Conservation (phyloP, 2,329 filamentous ascomycete genomes). For the Aspergillus nomiae region DNA sequence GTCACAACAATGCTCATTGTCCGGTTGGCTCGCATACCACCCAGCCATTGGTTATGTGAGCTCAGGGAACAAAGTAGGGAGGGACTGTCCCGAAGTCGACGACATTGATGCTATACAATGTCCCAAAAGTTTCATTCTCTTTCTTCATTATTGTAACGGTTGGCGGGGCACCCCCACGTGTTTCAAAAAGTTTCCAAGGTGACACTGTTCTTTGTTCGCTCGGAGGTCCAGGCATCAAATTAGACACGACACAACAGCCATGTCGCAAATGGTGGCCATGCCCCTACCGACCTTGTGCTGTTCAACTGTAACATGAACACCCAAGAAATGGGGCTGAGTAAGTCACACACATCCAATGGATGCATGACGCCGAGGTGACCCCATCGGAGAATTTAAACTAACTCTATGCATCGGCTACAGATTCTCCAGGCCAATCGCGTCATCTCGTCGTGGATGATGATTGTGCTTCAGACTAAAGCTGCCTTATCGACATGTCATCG, state of each 20-base stretch:
- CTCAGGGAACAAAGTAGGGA: background rate
- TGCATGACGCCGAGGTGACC: background rate
- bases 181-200: background rate
- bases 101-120: background rate
- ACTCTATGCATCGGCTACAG: background rate
- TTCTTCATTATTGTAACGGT: background rate
- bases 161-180: background rate
- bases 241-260: background rate
- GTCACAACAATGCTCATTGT: background rate
- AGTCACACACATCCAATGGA: background rate
- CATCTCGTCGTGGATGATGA: background rate
- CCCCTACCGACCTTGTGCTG: background rate
- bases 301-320: background rate
- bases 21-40: background rate
- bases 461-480: background rate
- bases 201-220: background rate
- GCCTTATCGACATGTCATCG: background rate
- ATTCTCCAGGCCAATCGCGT: background rate
- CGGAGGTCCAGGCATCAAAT: background rate
- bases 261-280: background rate
- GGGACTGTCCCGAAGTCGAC: background rate
- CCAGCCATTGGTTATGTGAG: background rate
- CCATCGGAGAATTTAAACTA: constrained; percentile 1
- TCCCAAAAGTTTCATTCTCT: background rate
- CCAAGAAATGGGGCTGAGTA: background rate